A percentile compares a stretch with the other conserved stretches of the same genome.
Conservation (phyloP, 306 rosid species). For the Gynostemma pentaphyllum region DNA sequence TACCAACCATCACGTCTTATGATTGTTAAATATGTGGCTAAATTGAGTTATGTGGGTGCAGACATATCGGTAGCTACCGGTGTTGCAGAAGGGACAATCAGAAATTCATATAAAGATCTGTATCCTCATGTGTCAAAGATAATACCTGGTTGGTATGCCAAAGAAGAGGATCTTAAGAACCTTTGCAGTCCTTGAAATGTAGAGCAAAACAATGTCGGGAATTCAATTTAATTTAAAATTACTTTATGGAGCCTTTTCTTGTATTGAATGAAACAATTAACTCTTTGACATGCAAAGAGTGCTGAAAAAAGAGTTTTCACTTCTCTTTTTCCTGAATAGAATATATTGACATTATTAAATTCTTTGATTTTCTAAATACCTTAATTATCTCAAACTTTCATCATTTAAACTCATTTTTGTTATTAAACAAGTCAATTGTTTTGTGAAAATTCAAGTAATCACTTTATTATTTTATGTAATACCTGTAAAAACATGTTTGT, state of each 20-base stretch:
- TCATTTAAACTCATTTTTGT: constrained; percentile 3
- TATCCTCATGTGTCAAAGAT: constrained; percentile 82
- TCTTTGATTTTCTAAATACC: neutral
- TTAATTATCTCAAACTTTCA: neutral
- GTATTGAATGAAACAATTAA: no score
- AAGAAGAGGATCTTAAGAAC: constrained; percentile 73
- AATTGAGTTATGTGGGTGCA: constrained; percentile 25
- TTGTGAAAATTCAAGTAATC: no score
- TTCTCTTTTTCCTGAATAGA: neutral
- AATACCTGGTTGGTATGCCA: constrained; percentile 87
- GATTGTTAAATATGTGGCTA: neutral
- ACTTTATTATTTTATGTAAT: no score
- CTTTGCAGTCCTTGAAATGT: constrained; percentile 78
- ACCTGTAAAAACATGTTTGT: no score
- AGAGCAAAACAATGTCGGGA: constrained; percentile 12
- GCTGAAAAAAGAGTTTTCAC: neutral
- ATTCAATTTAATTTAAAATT: neutral
- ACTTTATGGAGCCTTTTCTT: neutral
- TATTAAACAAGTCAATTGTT: no score
- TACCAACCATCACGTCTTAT: no score
- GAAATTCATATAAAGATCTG: constrained; percentile 87
- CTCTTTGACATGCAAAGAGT: constrained; percentile 14
- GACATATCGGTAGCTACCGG: constrained; percentile 94
- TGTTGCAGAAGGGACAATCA: constrained; percentile 95
- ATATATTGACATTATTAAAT: neutral